A percentile compares a stretch with the other conserved stretches of the same genome.
Evolutionary conservation across 2,329 filamentous ascomycete genomes (phyloP).

Genomic region (Aspergillus sp.): DNA sequence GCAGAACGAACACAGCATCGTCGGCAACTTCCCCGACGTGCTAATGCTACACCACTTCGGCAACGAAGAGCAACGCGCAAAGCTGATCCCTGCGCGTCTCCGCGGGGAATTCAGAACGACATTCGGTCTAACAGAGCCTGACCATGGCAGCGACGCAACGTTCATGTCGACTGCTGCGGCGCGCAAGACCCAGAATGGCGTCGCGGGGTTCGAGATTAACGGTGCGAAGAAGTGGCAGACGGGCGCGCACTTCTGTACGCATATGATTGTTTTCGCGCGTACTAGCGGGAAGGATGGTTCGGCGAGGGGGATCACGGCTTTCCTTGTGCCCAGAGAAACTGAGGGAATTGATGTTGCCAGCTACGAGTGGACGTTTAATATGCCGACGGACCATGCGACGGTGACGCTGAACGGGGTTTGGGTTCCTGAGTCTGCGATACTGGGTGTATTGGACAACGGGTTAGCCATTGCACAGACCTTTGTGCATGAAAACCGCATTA

Average conservation of each 20-base stretch:
- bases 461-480: conserved; percentile 64
- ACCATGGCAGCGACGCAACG: conserved; percentile 63
- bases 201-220: conserved; percentile 48
- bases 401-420: conserved; percentile 58
- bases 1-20: conserved; percentile 63
- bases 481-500: conserved; percentile 64
- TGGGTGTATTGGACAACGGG: conserved; percentile 55
- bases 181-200: conserved; percentile 31
- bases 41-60: conserved; percentile 64
- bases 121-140: conserved; percentile 63
- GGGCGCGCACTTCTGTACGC: conserved; percentile 61
- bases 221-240: conserved; percentile 67
- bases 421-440: conserved; percentile 53
- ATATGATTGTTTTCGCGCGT: conserved; percentile 62
- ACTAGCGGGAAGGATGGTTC: conserved; percentile 56
- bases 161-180: conserved; percentile 59
- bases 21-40: conserved; percentile 63
- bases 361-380: conserved; percentile 66
- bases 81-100: conserved; percentile 55
- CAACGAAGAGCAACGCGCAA: conserved; percentile 52
- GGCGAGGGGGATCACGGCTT: conserved; percentile 59
- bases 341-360: conserved; percentile 55
- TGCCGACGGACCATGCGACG: conserved; percentile 66
- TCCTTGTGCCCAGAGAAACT: conserved; percentile 56
- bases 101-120: conserved; percentile 56